Evolutionary conservation across 345 rosid species (phyloP).

Genomic region (Boechera stricta): DNA sequence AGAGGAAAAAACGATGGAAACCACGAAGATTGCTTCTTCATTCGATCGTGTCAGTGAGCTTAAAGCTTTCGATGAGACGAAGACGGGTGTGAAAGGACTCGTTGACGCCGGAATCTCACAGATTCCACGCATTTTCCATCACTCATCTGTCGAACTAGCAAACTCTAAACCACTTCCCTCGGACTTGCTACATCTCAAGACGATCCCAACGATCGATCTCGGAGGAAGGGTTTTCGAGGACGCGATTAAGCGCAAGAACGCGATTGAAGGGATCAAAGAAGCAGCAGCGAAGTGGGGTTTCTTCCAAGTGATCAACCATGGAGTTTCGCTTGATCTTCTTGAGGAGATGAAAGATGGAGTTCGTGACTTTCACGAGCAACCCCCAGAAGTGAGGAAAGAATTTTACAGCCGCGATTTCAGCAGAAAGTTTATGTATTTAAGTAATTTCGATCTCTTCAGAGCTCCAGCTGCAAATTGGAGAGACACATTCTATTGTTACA

Average conservation of each 20-base stretch:
- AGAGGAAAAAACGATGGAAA: slow-evolving; percentile 21
- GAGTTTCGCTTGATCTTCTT: slow-evolving; percentile 16
- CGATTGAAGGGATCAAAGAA: slow-evolving; percentile 7
- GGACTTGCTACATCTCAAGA: neutral
- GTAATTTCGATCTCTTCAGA: slow-evolving; percentile 48
- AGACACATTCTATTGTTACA: slow-evolving; percentile 39
- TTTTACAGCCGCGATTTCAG: slow-evolving; percentile 35
- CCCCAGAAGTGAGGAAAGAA: slow-evolving; percentile 22
- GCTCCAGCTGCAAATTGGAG: slow-evolving; percentile 49
- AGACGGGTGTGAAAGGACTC: slow-evolving; percentile 49
- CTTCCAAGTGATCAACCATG: slow-evolving; percentile 46
- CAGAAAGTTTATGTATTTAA: slow-evolving; percentile 11
- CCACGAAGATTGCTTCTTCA: slow-evolving; percentile 14
- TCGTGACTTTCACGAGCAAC: slow-evolving; percentile 29
- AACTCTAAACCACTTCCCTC: slow-evolving; percentile 12
- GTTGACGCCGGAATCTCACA: slow-evolving; percentile 40
- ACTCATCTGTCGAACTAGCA: slow-evolving; percentile 14
- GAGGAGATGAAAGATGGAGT: slow-evolving; percentile 41
- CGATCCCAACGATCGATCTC: slow-evolving; percentile 43
- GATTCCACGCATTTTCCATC: slow-evolving; percentile 45
- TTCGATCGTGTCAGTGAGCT: slow-evolving; percentile 33
- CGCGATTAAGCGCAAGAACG: neutral
- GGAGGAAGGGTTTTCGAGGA: slow-evolving; percentile 12
- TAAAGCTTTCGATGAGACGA: slow-evolving; percentile 49
- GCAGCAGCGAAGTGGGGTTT: slow-evolving; percentile 46